A percentile compares a stretch with the other conserved stretches of the same genome.
phyloP scores from a whole-genome alignment of 2,329 filamentous ascomycete genomes.

The Purpureocillium takamizusanense region DNA sequence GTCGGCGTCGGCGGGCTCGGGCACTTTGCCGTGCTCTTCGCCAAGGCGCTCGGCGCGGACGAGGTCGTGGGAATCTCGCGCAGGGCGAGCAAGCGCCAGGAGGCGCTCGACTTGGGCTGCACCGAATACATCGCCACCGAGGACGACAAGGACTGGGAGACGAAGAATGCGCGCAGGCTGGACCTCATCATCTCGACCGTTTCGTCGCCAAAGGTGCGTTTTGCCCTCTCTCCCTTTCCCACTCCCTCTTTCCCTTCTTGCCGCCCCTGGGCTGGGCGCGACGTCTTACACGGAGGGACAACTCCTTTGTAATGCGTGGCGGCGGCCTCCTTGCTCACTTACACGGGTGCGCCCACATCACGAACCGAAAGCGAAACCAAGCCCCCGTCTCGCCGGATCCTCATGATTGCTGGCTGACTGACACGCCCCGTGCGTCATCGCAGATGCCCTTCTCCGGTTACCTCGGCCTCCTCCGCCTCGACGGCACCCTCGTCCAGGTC shows the following conservation, averaged over 20 bases:
- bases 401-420: no score
- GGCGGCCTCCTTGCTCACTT: no score
- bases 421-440: no score
- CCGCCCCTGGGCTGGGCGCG: no score
- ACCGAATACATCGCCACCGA: slow-evolving; percentile 35
- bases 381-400: no score
- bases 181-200: slow-evolving; percentile 54
- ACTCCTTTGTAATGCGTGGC: no score
- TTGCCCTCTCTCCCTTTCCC: background rate
- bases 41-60: slow-evolving; percentile 57
- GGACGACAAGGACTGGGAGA: slow-evolving; percentile 46
- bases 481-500: slow-evolving; percentile 57
- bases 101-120: slow-evolving; percentile 48
- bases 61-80: slow-evolving; percentile 52
- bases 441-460: slow-evolving; percentile 54
- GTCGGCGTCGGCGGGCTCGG: slow-evolving; percentile 60
- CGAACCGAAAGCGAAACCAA: no score
- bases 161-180: slow-evolving; percentile 38
- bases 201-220: slow-evolving; percentile 22
- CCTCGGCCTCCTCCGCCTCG: slow-evolving; percentile 45
- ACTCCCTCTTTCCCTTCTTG: background rate
- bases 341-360: no score
- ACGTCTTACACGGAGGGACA: background rate
- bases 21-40: slow-evolving; percentile 60
- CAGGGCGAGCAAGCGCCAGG: slow-evolving; percentile 39